phyloP scores from a whole-genome alignment of 2,329 filamentous ascomycete species.

The Neurospora sp. region DNA sequence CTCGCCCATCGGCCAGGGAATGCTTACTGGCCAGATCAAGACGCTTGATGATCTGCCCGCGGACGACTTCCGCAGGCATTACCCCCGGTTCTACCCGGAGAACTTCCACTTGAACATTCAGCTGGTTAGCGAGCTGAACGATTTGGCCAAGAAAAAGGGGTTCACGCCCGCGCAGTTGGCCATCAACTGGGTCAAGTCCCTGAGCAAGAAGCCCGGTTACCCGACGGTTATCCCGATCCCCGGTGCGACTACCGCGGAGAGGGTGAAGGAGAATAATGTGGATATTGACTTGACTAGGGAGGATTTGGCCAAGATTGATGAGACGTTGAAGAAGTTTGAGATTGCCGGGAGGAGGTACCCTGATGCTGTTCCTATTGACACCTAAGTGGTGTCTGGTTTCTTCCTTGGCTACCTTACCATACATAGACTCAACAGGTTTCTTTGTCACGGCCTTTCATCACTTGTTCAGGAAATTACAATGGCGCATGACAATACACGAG shows the following conservation, averaged over 20 bases:
- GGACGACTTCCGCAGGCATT: conserved; percentile 32
- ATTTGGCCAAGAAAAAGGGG: conserved; percentile 48
- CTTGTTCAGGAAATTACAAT: background rate
- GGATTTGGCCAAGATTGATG: conserved; percentile 42
- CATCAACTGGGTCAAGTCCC: conserved; percentile 47
- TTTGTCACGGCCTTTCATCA: background rate
- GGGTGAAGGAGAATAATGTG: conserved; percentile 49
- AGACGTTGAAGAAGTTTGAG: conserved; percentile 36
- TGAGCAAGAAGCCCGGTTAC: conserved; percentile 40
- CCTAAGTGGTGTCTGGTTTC: background rate
- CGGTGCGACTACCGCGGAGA: conserved; percentile 46
- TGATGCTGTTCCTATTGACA: background rate
- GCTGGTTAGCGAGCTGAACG: conserved; percentile 46
- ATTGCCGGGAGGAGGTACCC: conserved; percentile 39
- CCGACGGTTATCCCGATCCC: conserved; percentile 55
- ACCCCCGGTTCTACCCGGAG: conserved; percentile 51
- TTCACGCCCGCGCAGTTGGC: conserved; percentile 54
- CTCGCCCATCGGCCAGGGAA: conserved; percentile 36
- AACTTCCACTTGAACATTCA: conserved; percentile 55
- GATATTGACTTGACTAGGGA: conserved; percentile 36
- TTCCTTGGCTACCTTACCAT: background rate
- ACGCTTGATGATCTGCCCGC: conserved; percentile 44
- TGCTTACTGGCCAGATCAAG: conserved; percentile 44
- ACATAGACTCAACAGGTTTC: background rate
- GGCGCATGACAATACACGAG: background rate